phyloP scores from a whole-genome alignment of 768 basidiomycete genomes.

The Chalciporus pseudorubinellus region DNA sequence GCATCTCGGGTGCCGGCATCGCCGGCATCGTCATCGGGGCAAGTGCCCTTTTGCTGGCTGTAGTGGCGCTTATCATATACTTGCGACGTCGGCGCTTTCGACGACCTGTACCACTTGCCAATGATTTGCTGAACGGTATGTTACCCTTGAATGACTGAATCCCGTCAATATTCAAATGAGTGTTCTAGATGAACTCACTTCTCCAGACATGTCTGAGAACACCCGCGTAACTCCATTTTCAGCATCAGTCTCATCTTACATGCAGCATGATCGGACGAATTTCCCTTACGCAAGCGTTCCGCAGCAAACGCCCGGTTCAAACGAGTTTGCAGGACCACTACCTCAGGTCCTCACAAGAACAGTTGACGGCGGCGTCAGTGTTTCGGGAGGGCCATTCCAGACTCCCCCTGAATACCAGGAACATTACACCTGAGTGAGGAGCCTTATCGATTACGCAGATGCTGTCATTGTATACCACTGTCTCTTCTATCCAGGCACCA shows the following conservation, averaged over 20 bases:
- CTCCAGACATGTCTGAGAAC: background rate
- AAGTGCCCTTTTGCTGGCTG: background rate
- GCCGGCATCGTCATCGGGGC: background rate
- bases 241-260: background rate
- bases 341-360: background rate
- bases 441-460: background rate
- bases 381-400: background rate
- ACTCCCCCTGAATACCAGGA: constrained; percentile 5
- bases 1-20: background rate
- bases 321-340: background rate
- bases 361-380: constrained; percentile 2
- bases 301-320: background rate
- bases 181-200: background rate
- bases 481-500: background rate
- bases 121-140: background rate
- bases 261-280: background rate
- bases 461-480: background rate
- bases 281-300: background rate
- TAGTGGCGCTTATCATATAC: background rate
- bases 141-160: too few species aligned
- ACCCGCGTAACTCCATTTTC: background rate
- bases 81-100: background rate
- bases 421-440: background rate
- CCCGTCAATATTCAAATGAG: background rate
- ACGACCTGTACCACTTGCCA: background rate